These are phyloP conservation scores for Sodiomyces alkalinus DNA, from an alignment of 2,329 filamentous ascomycete species.

Conservation along the genomic window DNA sequence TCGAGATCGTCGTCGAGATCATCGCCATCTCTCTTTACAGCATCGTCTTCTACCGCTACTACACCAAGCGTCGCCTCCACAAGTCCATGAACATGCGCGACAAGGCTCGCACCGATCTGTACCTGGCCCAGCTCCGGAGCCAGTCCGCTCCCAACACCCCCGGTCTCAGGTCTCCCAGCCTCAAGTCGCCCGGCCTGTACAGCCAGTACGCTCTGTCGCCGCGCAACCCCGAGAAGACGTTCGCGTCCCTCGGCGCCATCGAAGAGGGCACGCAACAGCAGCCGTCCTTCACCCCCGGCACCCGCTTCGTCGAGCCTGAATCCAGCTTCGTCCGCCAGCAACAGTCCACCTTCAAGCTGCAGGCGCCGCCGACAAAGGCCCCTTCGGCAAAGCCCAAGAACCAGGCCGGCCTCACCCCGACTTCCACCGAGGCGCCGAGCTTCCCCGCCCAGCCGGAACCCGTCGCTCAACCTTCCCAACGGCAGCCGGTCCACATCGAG, in stretches of 20 bases:
- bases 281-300: slow-evolving; percentile 36
- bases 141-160: slow-evolving; percentile 94
- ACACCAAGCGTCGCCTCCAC: slow-evolving; percentile 84
- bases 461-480: slow-evolving; percentile 18
- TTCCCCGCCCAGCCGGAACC: slow-evolving; percentile 9
- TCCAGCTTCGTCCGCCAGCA: slow-evolving; percentile 41
- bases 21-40: slow-evolving; percentile 88
- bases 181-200: slow-evolving; percentile 45
- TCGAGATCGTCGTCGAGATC: slow-evolving; percentile 85
- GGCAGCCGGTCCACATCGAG: slow-evolving; percentile 35
- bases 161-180: slow-evolving; percentile 57
- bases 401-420: slow-evolving; percentile 46
- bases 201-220: slow-evolving; percentile 27
- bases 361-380: slow-evolving; percentile 67
- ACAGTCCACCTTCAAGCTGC: slow-evolving; percentile 62
- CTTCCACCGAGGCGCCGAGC: slow-evolving; percentile 21
- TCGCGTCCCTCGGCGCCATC: slow-evolving; percentile 35
- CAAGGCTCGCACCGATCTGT: slow-evolving; percentile 84
- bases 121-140: slow-evolving; percentile 68
- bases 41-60: slow-evolving; percentile 93
- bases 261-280: slow-evolving; percentile 14
- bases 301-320: slow-evolving; percentile 43
- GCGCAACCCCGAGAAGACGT: slow-evolving; percentile 22
- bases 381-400: slow-evolving; percentile 62
- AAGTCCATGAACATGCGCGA: slow-evolving; percentile 97